Conservation (phyloP, 75 land plant genomes). For the Gnetum montanum region DNA sequence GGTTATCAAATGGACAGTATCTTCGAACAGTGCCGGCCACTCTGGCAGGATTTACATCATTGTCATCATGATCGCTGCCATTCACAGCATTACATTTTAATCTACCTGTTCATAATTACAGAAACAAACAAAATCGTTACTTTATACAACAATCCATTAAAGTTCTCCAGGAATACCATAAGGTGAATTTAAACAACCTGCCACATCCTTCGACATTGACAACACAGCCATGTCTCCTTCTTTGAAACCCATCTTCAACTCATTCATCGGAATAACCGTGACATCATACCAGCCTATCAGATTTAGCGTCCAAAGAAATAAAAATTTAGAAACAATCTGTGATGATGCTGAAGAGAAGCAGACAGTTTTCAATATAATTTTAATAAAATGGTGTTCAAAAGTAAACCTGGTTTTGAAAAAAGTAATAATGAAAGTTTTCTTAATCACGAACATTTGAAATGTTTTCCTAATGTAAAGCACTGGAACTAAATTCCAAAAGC, state of each 20-base stretch:
- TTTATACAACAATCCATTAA: background rate
- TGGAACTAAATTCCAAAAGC: too few relatives aligned
- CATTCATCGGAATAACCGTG: slow-evolving; percentile 55
- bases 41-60: too few relatives aligned
- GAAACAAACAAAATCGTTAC: background rate
- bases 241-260: slow-evolving; percentile 67
- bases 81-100: slow-evolving; percentile 28
- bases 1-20: slow-evolving; percentile 72
- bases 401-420: too few relatives aligned
- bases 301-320: background rate
- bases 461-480: too few relatives aligned
- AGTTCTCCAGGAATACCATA: background rate
- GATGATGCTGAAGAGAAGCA: too few relatives aligned
- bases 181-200: slow-evolving; percentile 31
- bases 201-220: slow-evolving; percentile 69
- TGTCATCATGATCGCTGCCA: slow-evolving; percentile 29
- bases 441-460: too few relatives aligned
- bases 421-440: too few relatives aligned
- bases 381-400: too few relatives aligned
- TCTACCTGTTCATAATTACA: slow-evolving; percentile 28
- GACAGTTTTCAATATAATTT: too few relatives aligned
- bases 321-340: too few relatives aligned
- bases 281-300: slow-evolving; percentile 91
- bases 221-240: slow-evolving; percentile 96
- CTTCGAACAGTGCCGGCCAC: slow-evolving; percentile 86